These are phyloP conservation scores for Russula sp. DNA, from an alignment of 768 basidiomycete species.

Conservation along the genomic window DNA sequence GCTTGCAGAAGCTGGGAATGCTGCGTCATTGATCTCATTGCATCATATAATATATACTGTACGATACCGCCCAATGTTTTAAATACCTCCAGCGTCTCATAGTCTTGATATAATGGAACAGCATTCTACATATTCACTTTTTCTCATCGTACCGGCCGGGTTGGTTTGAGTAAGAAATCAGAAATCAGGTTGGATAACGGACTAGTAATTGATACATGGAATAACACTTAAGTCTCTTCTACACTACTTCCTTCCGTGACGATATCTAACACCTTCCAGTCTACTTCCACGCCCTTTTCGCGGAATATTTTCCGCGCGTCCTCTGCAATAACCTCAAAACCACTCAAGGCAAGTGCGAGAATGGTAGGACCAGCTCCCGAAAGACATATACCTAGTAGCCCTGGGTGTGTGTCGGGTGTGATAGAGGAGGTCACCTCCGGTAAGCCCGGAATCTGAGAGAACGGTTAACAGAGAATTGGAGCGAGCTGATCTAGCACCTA, in stretches of 20 bases:
- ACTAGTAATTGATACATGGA: background rate
- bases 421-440: constrained; percentile 87
- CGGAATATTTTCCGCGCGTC: constrained; percentile 75
- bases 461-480: constrained; percentile 4
- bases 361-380: constrained; percentile 98
- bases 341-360: constrained; percentile 83
- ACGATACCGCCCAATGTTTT: constrained; percentile 6
- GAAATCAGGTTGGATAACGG: background rate
- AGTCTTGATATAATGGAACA: background rate
- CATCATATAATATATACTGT: constrained; percentile 12
- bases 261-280: constrained; percentile 85
- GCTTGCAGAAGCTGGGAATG: background rate
- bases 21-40: background rate
- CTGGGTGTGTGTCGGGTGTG: constrained; percentile 86
- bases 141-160: background rate
- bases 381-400: constrained; percentile 94
- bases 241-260: constrained; percentile 44
- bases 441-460: constrained; percentile 83
- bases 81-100: constrained; percentile 12
- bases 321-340: constrained; percentile 82
- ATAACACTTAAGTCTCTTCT: constrained; percentile 12
- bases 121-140: background rate
- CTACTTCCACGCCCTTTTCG: constrained; percentile 70
- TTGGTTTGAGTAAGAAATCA: background rate
- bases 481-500: constrained; percentile 40